Conservation (phyloP, 1,139 yeast species). For the Wickerhamomyces sp. region DNA sequence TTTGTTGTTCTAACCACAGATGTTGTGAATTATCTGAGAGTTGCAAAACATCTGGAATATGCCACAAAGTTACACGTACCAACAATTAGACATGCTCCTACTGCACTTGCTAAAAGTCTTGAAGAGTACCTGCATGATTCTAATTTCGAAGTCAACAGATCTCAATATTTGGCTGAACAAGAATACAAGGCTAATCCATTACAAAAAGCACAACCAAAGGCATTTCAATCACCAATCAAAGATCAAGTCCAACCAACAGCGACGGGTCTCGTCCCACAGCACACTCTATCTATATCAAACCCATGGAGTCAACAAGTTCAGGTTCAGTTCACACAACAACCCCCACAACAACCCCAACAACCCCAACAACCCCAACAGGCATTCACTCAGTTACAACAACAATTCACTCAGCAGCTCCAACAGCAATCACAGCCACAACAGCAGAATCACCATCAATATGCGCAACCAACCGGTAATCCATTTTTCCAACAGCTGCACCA, state of each 20-base stretch:
- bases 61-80: constrained; percentile 91
- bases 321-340: constrained; percentile 23
- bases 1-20: constrained; percentile 85
- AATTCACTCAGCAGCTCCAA: constrained; percentile 4
- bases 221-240: constrained; percentile 14
- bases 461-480: constrained; percentile 19
- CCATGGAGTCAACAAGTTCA: constrained; percentile 24
- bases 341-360: constrained; percentile 3
- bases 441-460: constrained; percentile 8
- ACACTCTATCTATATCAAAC: constrained; percentile 13
- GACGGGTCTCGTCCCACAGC: constrained; percentile 15
- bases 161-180: constrained; percentile 69
- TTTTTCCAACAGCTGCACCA: constrained; percentile 13
- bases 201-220: constrained; percentile 13
- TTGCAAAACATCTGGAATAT: constrained; percentile 83
- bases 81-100: constrained; percentile 94
- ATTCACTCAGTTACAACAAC: constrained; percentile 11
- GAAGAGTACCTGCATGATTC: constrained; percentile 87
- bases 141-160: constrained; percentile 74
- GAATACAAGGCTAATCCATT: constrained; percentile 28
- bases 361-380: constrained; percentile 10
- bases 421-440: constrained; percentile 12
- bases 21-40: constrained; percentile 81
- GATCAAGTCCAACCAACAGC: constrained; percentile 10
- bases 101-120: constrained; percentile 79